Conservation (phyloP, 257 asterid genomes). For the Solanum chilense region DNA sequence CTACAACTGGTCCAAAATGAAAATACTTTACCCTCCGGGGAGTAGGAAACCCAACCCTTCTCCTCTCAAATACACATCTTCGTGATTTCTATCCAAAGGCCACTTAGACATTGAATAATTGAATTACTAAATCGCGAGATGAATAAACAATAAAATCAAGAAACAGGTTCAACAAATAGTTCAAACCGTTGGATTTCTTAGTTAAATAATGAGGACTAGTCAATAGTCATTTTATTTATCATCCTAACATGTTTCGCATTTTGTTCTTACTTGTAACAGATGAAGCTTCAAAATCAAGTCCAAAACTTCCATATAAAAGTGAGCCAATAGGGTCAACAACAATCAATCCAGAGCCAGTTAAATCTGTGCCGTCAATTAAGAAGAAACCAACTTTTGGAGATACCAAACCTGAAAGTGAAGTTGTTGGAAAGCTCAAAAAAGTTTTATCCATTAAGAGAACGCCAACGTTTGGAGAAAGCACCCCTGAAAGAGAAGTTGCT, state of each 20-base stretch:
- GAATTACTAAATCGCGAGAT: neutral
- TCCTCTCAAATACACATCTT: neutral
- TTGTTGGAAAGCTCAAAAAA: conserved; percentile 13
- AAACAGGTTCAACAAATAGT: neutral
- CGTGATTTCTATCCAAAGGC: neutral
- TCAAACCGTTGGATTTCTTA: neutral
- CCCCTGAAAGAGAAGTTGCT: conserved; percentile 11
- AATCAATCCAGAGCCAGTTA: conserved; percentile 16
- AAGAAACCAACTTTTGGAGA: conserved; percentile 48
- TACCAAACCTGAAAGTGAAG: conserved; percentile 15
- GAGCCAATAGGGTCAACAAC: conserved; percentile 17
- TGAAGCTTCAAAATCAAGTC: conserved; percentile 28
- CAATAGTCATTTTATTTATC: neutral
- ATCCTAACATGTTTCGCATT: neutral
- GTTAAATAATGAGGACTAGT: neutral
- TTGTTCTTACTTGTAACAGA: conserved; percentile 18
- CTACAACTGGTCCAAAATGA: neutral
- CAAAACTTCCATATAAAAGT: conserved; percentile 19
- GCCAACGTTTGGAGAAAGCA: conserved; percentile 19
- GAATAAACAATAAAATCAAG: neutral
- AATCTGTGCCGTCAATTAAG: conserved; percentile 26
- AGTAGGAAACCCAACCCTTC: neutral
- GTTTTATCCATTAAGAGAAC: conserved; percentile 10
- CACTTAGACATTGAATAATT: neutral
- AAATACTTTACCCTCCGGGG: neutral